phyloP scores from a whole-genome alignment of 2,329 filamentous ascomycete species.

The Pseudocercospora crystallina region DNA sequence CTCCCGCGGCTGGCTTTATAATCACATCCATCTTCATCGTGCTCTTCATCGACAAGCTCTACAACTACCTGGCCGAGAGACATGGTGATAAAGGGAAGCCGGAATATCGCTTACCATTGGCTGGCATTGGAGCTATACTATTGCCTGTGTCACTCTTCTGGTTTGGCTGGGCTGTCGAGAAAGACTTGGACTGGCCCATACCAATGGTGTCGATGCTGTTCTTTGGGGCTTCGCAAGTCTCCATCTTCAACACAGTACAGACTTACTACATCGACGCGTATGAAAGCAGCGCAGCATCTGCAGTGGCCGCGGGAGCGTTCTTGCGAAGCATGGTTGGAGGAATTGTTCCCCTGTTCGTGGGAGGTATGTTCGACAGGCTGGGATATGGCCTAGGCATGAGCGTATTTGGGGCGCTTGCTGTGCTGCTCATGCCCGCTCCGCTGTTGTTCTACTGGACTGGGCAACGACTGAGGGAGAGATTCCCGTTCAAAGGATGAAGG shows the following conservation, averaged over 20 bases:
- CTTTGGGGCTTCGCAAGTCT: constrained; percentile 53
- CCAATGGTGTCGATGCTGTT: constrained; percentile 44
- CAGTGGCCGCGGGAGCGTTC: constrained; percentile 49
- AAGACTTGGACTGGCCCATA: constrained; percentile 41
- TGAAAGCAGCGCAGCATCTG: constrained; percentile 49
- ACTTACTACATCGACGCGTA: constrained; percentile 56
- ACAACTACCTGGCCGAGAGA: constrained; percentile 42
- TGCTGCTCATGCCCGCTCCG: constrained; percentile 50
- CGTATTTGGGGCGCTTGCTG: constrained; percentile 45
- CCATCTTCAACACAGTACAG: constrained; percentile 53
- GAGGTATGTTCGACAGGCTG: constrained; percentile 42
- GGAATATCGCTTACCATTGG: constrained; percentile 46
- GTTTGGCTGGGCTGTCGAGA: constrained; percentile 45
- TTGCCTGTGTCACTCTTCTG: constrained; percentile 46
- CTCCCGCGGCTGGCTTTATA: constrained; percentile 43
- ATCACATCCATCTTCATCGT: constrained; percentile 46
- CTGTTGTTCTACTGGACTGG: constrained; percentile 51
- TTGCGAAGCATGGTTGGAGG: constrained; percentile 48
- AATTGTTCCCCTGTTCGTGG: constrained; percentile 46
- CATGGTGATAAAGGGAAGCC: constrained; percentile 42
- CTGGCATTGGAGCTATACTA: constrained; percentile 45
- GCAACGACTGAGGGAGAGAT: constrained; percentile 46
- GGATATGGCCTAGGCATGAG: constrained; percentile 52
- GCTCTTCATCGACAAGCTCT: constrained; percentile 47
- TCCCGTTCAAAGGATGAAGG: constrained; percentile 30